A percentile compares a stretch with the other conserved stretches of the same genome.
These are phyloP conservation scores for Botrytis paeoniae DNA, from an alignment of 2,329 filamentous ascomycete species.

Conservation along the genomic window DNA sequence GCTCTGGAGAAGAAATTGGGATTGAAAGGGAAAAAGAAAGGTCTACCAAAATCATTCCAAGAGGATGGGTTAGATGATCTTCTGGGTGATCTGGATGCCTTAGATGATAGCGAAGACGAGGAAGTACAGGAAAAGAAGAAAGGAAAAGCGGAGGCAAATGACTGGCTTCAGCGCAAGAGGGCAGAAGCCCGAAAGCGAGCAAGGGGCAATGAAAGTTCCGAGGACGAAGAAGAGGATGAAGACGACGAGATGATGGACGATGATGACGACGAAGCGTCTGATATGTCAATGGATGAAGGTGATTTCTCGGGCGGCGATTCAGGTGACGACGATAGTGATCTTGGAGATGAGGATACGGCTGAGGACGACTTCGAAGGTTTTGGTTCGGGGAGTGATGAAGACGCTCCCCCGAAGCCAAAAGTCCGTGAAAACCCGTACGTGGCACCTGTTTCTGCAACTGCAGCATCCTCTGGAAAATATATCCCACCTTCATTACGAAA, in stretches of 20 bases:
- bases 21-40: conserved; percentile 66
- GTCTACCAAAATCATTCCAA: conserved; percentile 66
- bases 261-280: conserved; percentile 37
- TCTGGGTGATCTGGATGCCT: conserved; percentile 53
- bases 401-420: conserved; percentile 42
- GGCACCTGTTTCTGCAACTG: conserved; percentile 56
- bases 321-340: conserved; percentile 30
- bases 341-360: conserved; percentile 40
- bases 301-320: conserved; percentile 36
- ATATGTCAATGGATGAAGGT: conserved; percentile 33
- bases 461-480: conserved; percentile 67
- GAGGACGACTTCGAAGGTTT: conserved; percentile 42
- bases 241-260: conserved; percentile 34
- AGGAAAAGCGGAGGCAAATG: conserved; percentile 55
- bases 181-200: conserved; percentile 41
- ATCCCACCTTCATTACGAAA: conserved; percentile 81
- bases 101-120: conserved; percentile 54
- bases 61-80: conserved; percentile 83
- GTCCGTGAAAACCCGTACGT: conserved; percentile 84
- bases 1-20: conserved; percentile 85
- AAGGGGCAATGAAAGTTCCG: conserved; percentile 1
- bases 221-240: conserved; percentile 25
- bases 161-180: conserved; percentile 59
- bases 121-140: conserved; percentile 49
- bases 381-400: conserved; percentile 40